A percentile compares a stretch with the other conserved stretches of the same genome.
These are phyloP conservation scores for Phyllostachys edulis DNA, from an alignment of 176 grass and related monocot species.

Conservation along the genomic window DNA sequence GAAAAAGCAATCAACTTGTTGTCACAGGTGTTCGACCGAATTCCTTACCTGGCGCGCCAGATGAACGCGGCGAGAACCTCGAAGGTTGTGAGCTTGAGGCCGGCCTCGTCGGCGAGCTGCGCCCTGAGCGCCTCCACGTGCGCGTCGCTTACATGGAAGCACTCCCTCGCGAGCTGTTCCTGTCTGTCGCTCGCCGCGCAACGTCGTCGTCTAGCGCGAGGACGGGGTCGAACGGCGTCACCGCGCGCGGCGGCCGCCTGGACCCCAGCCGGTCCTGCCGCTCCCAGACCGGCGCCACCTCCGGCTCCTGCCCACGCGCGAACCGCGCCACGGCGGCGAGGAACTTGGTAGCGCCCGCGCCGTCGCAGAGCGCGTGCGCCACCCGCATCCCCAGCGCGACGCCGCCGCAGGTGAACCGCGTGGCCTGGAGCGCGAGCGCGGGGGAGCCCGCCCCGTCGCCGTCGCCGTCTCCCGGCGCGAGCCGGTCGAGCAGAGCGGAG, in stretches of 20 bases:
- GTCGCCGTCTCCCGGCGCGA: constrained; percentile 36
- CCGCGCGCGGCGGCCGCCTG: constrained; percentile 35
- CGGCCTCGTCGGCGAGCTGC: constrained; percentile 38
- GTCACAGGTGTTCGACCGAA: background rate
- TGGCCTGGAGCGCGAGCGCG: constrained; percentile 58
- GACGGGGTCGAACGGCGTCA: constrained; percentile 35
- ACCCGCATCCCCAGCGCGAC: constrained; percentile 71
- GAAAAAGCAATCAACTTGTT: background rate
- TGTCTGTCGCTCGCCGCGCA: background rate
- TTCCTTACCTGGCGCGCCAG: constrained; percentile 62
- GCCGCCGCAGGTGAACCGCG: constrained; percentile 56
- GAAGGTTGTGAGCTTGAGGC: constrained; percentile 62
- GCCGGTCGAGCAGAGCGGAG: constrained; percentile 40
- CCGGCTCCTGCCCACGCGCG: constrained; percentile 9
- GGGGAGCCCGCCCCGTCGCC: background rate
- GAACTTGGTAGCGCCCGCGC: constrained; percentile 64
- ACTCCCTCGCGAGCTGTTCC: constrained; percentile 34
- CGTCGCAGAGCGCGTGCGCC: constrained; percentile 75
- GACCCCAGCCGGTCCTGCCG: constrained; percentile 51
- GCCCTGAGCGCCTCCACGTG: constrained; percentile 49
- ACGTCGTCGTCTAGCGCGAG: constrained; percentile 38
- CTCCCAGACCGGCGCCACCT: constrained; percentile 46
- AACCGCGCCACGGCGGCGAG: constrained; percentile 46
- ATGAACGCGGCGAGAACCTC: constrained; percentile 72
- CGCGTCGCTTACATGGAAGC: constrained; percentile 64